Percentiles rank a stretch among this genome's conserved stretches.
Evolutionary conservation across 140 eudicot genomes (phyloP).

Genomic region (Ambrosia hybrid): DNA sequence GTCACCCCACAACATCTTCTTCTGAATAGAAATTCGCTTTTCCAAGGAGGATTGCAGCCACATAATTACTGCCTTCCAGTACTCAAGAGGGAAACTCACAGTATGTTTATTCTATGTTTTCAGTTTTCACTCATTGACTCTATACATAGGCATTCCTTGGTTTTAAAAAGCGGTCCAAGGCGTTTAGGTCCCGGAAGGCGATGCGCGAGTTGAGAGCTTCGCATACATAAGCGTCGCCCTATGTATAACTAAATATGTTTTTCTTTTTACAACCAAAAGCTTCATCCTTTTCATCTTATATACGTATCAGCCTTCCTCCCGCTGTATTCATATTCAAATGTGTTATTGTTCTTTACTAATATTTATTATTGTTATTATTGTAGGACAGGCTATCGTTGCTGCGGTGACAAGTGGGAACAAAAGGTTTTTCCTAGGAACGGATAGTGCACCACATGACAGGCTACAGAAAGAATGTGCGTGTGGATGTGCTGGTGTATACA

Average conservation of each 20-base stretch:
- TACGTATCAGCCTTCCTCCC: no score
- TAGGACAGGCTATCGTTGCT: slow-evolving; percentile 81
- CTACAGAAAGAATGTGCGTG: slow-evolving; percentile 64
- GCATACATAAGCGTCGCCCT: no score
- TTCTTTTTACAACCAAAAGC: no score
- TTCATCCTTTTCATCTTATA: no score
- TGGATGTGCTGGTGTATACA: slow-evolving; percentile 94
- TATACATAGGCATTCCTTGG: no score
- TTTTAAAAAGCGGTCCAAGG: no score
- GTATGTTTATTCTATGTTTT: slow-evolving; percentile 37
- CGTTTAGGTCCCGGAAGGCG: no score
- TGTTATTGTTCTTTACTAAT: not conserved
- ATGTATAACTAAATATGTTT: not conserved
- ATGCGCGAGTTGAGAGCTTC: no score
- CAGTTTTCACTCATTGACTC: not conserved
- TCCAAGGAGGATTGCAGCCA: slow-evolving; percentile 97
- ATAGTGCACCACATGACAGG: slow-evolving; percentile 96
- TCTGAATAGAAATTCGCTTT: slow-evolving; percentile 83
- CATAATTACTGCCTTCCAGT: slow-evolving; percentile 95
- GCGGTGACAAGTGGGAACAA: slow-evolving; percentile 92
- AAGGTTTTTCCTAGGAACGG: slow-evolving; percentile 90
- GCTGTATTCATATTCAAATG: no score
- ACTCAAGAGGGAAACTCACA: slow-evolving; percentile 88
- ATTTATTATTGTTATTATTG: slow-evolving; percentile 1
- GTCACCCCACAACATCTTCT: slow-evolving; percentile 97